phyloP scores from a whole-genome alignment of 2,329 filamentous ascomycete genomes.

The Colletotrichum sp. region DNA sequence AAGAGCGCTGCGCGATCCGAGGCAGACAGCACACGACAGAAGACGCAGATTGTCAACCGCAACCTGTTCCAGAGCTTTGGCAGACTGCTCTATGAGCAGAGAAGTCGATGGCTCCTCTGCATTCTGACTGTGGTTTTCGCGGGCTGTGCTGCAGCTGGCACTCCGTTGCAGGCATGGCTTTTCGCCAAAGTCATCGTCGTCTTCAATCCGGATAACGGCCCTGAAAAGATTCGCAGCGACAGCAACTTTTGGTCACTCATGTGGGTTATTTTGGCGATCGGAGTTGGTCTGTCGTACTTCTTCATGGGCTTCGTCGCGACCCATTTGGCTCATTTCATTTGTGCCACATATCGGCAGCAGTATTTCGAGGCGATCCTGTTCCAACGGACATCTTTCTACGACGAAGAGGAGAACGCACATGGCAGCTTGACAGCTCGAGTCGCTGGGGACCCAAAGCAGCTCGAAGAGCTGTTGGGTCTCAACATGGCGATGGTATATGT shows the following conservation, averaged over 20 bases:
- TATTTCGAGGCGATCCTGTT: slow-evolving; percentile 66
- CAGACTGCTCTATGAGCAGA: slow-evolving; percentile 61
- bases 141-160: slow-evolving; percentile 46
- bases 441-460: slow-evolving; percentile 60
- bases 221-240: slow-evolving; percentile 39
- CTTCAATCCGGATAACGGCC: slow-evolving; percentile 43
- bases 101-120: slow-evolving; percentile 55
- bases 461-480: slow-evolving; percentile 67
- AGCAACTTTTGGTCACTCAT: slow-evolving; percentile 70
- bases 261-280: slow-evolving; percentile 65
- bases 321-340: slow-evolving; percentile 51
- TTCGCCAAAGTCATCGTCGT: slow-evolving; percentile 59
- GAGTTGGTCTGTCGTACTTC: slow-evolving; percentile 59
- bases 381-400: slow-evolving; percentile 66
- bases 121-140: slow-evolving; percentile 52
- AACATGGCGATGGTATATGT: slow-evolving; percentile 69
- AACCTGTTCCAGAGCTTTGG: slow-evolving; percentile 60
- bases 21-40: slow-evolving; percentile 25
- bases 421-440: slow-evolving; percentile 65
- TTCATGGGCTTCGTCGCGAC: slow-evolving; percentile 49
- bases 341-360: slow-evolving; percentile 61
- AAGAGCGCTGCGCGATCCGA: slow-evolving; percentile 51
- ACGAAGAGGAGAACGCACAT: slow-evolving; percentile 62
- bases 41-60: slow-evolving; percentile 41
- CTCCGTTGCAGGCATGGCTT: slow-evolving; percentile 59